phyloP scores from a whole-genome alignment of 768 basidiomycete species.

The Postia placenta region DNA sequence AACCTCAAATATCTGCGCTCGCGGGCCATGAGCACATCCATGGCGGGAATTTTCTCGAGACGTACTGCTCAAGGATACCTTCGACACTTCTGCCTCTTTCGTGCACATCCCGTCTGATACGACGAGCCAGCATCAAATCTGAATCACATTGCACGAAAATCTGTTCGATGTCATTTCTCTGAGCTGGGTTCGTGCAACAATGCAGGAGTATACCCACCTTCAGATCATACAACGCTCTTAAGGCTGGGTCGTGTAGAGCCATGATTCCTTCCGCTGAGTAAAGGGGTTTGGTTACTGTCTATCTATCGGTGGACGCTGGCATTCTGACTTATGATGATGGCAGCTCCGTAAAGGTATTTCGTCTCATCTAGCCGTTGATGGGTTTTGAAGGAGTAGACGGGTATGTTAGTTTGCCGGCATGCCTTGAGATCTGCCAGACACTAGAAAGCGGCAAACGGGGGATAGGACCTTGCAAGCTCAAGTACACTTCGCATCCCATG shows the following conservation, averaged over 20 bases:
- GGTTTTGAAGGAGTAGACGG: conserved; percentile 88
- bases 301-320: neutral
- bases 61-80: conserved; percentile 85
- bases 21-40: neutral
- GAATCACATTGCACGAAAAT: conserved; percentile 92
- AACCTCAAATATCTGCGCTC: conserved; percentile 75
- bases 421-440: conserved; percentile 83
- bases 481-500: neutral
- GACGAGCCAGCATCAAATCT: conserved; percentile 94
- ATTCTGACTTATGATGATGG: conserved; percentile 73
- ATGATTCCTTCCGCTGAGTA: conserved; percentile 83
- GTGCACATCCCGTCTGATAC: conserved; percentile 80
- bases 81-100: conserved; percentile 84
- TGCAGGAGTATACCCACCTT: conserved; percentile 46
- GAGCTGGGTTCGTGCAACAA: neutral
- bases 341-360: conserved; percentile 90
- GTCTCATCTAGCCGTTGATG: conserved; percentile 79
- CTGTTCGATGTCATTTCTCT: conserved; percentile 26
- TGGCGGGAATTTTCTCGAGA: neutral
- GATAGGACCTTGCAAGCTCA: neutral
- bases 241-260: conserved; percentile 71
- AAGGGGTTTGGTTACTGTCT: neutral
- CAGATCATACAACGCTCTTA: conserved; percentile 84
- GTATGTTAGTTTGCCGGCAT: conserved; percentile 81
- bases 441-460: conserved; percentile 29